These are phyloP conservation scores for Lachnum nothofagi DNA, from an alignment of 2,329 filamentous ascomycete genomes.

Conservation along the genomic window DNA sequence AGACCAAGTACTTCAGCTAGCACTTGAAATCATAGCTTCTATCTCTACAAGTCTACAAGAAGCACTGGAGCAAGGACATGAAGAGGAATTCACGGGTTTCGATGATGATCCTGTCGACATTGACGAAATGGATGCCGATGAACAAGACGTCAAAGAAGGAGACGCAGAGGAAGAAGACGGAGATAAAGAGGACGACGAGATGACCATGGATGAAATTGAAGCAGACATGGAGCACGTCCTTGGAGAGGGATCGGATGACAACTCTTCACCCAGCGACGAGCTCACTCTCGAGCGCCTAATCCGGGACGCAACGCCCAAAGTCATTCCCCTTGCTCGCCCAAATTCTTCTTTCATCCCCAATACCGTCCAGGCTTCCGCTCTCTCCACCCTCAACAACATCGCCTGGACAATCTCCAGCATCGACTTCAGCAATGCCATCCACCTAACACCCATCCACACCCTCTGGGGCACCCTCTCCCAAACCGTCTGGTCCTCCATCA, in stretches of 20 bases:
- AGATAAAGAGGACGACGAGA: slow-evolving; percentile 43
- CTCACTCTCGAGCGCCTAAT: slow-evolving; percentile 29
- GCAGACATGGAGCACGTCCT: slow-evolving; percentile 63
- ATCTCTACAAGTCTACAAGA: slow-evolving; percentile 57
- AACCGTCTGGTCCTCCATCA: slow-evolving; percentile 52
- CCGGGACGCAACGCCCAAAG: slow-evolving; percentile 27
- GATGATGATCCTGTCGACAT: slow-evolving; percentile 22
- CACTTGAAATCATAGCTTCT: slow-evolving; percentile 58
- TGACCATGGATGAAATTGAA: slow-evolving; percentile 53
- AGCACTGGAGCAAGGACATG: slow-evolving; percentile 42
- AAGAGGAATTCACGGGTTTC: slow-evolving; percentile 39
- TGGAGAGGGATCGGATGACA: slow-evolving; percentile 39
- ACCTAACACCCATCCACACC: slow-evolving; percentile 43
- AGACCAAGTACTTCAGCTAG: slow-evolving; percentile 37
- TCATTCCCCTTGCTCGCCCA: slow-evolving; percentile 23
- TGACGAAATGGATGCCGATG: slow-evolving; percentile 32
- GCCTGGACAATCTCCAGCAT: slow-evolving; percentile 61
- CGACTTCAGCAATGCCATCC: slow-evolving; percentile 50
- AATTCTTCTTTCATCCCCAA: slow-evolving; percentile 26
- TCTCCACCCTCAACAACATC: slow-evolving; percentile 62
- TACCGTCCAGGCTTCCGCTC: slow-evolving; percentile 47
- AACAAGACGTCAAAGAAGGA: slow-evolving; percentile 37
- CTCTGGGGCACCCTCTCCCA: slow-evolving; percentile 52
- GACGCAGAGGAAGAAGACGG: slow-evolving; percentile 38
- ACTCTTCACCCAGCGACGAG: slow-evolving; percentile 32